Base-by-base conservation (phyloP, 352 stramenopile genomes). In the Pythium coloratum region DNA sequence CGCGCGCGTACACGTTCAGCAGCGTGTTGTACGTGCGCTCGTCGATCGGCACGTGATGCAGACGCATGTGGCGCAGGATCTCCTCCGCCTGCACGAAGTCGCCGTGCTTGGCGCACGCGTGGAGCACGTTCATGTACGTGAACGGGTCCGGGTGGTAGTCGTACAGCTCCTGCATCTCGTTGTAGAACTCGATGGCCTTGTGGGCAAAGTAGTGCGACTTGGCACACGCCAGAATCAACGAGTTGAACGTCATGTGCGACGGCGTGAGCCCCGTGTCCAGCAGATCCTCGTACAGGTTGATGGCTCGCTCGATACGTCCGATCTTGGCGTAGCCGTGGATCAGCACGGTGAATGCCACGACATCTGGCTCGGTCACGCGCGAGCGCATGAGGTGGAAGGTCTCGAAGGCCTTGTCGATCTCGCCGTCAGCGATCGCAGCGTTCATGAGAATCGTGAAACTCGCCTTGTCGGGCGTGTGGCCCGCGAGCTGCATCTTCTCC, bases 141-240 rank as follows among this genome's bases (percentile, higher is more conserved):
- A 86, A 84, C 69, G 82, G 62, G 67, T 92, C 83, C 46, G 86
- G 86, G 28, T 82, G 67, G 72, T 92, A 91, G 69, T 94, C 86
- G 71, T 94, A 94, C 63, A 92, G 66, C 62, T 94, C 86, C 66
- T 94, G 86, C 86, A 94, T 92, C 55, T 94, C 86, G 58, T 92
- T 73, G 76, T 92, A 94, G 47, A 94, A 92, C 47, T 94, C 86
- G 32, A 92, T 68, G 3, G 86, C 82, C 63, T 94, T 94, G 75
- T 92, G 86, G 24, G 86, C 86, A 72, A 87, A 94, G 62, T 94
- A 89, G 72, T 89, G 80, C 61, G 86, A 94, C 71, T 92, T 92
- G 59, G 86, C 82, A 59, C 86, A 94, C 28, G 86, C 86, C 49
- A 90, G 82, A 56, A 94, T 94, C 26, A 94, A 73, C 72, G 77